A percentile compares a stretch with the other conserved stretches of the same genome.
phyloP scores from a whole-genome alignment of 495 filamentous ascomycete genomes.

The Lepraria neglecta region DNA sequence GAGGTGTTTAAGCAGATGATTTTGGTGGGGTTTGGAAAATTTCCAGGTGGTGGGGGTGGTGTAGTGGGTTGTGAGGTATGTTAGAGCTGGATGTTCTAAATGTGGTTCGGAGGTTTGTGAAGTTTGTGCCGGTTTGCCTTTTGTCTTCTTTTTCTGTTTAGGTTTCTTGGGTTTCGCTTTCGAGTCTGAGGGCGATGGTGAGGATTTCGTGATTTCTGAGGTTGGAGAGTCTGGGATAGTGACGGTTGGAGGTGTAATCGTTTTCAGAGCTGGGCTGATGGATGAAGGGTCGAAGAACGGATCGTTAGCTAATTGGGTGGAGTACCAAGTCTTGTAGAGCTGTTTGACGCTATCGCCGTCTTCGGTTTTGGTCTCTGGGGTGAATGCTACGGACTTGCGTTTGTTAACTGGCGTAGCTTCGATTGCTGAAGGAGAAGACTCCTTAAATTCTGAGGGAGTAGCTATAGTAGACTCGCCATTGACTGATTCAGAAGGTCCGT shows the following conservation, averaged over 20 bases:
- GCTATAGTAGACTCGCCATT: background rate
- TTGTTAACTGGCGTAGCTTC: slow-evolving; percentile 9
- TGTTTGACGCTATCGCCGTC: slow-evolving; percentile 47
- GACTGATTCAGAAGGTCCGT: background rate
- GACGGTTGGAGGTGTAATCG: background rate
- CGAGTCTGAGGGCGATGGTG: background rate
- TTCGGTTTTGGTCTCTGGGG: slow-evolving; percentile 57
- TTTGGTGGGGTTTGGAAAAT: slow-evolving; percentile 87
- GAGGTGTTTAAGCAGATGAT: slow-evolving; percentile 70
- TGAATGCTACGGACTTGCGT: slow-evolving; percentile 71
- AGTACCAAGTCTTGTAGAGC: slow-evolving; percentile 42
- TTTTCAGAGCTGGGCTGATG: slow-evolving; percentile 23
- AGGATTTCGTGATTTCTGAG: background rate
- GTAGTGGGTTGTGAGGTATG: slow-evolving; percentile 67
- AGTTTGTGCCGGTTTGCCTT: slow-evolving; percentile 22
- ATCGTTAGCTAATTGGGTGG: slow-evolving; percentile 33
- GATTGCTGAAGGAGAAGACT: slow-evolving; percentile 2
- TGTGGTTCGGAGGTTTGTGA: slow-evolving; percentile 17
- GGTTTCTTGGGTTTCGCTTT: slow-evolving; percentile 34
- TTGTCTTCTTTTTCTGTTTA: slow-evolving; percentile 29
- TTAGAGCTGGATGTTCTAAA: slow-evolving; percentile 55
- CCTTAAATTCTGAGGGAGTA: slow-evolving; percentile 28
- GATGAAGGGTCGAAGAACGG: slow-evolving; percentile 28
- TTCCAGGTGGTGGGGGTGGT: slow-evolving; percentile 67
- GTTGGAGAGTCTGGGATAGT: background rate